A percentile compares a stretch with the other conserved stretches of the same genome.
Conservation (phyloP, 108 stramenopile species). For the Epithemia pelagica region DNA sequence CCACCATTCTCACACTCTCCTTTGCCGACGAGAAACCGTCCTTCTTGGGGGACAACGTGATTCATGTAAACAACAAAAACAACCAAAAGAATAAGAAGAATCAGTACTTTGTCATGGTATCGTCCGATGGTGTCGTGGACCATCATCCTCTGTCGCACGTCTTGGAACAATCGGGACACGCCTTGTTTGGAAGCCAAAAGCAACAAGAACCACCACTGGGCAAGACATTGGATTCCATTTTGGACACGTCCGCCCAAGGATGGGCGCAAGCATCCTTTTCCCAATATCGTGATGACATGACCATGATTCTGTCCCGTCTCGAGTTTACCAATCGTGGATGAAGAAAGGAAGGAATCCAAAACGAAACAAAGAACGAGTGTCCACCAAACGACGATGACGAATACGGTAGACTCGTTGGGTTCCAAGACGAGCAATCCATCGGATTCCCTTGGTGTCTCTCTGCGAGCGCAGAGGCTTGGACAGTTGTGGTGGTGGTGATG, state of each 20-base stretch:
- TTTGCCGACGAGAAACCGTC: constrained; percentile 17
- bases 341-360: no score
- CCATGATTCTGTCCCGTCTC: not conserved
- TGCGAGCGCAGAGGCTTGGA: no score
- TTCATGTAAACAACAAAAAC: constrained; percentile 6
- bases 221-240: not conserved
- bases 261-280: not conserved
- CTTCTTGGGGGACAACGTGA: constrained; percentile 14
- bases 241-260: not conserved
- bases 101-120: constrained; percentile 43
- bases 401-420: no score
- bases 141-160: constrained; percentile 28
- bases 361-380: no score
- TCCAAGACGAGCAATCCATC: no score
- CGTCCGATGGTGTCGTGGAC: constrained; percentile 72
- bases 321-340: no score
- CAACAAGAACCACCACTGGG: not conserved
- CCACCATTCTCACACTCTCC: constrained; percentile 27
- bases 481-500: no score
- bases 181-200: not conserved
- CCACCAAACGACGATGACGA: no score
- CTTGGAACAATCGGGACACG: constrained; percentile 27
- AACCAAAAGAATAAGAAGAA: no score
- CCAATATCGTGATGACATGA: not conserved
- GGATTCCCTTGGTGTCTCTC: no score